Evolutionary conservation across 2,329 filamentous ascomycete genomes (phyloP), one percentile per base, ranked within the genome.

Genomic region (Penicillium sp.): DNA sequence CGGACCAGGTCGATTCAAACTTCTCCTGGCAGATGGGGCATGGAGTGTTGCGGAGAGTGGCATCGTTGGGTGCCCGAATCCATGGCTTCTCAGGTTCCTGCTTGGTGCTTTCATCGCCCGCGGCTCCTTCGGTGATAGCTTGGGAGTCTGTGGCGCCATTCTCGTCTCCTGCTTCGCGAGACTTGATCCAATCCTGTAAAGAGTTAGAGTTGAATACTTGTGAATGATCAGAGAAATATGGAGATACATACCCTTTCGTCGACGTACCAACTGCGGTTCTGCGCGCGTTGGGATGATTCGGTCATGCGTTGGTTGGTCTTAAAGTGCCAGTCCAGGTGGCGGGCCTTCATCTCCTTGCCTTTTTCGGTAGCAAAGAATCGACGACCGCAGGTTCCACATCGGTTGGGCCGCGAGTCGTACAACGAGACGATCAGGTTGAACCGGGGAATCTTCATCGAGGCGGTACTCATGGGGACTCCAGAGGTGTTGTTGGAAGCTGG

Each of bases 321-420:
- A 77, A 99, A 99, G 74, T 99, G 94, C 94, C 94, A 99, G 75
- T 99, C 94, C 80, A 99, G 87, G 71, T 99, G 94, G 3, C 88
- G 86, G 22, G 88, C 90, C 77, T 97, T 97, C 78, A 89, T 90
- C 69, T 88, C 87, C 66, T 86, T 89, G 11, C 93, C 93, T 60
- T 90, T 86, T 11, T 87, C 85, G 46, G 90, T 90, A 4, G 84
- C 84, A 50, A 83, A 83, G 72, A 99, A 99, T 2, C 94, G 87
- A 56, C 92, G 85, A 22, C 93, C 94, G 70, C 94, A 99, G 55
- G 93, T 93, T 11, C 88, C 90, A 72, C 94, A 99, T 53, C 92
- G 90, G 55, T 92, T 90, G 0, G 93, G 90, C 38, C 91, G 84
- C 18, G 88, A 85, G 57, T 93, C 90, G 69, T 96, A 93, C 8